Conservation (phyloP, 1,284 basidiomycete species). For the Cryptococcus maquisensis region DNA sequence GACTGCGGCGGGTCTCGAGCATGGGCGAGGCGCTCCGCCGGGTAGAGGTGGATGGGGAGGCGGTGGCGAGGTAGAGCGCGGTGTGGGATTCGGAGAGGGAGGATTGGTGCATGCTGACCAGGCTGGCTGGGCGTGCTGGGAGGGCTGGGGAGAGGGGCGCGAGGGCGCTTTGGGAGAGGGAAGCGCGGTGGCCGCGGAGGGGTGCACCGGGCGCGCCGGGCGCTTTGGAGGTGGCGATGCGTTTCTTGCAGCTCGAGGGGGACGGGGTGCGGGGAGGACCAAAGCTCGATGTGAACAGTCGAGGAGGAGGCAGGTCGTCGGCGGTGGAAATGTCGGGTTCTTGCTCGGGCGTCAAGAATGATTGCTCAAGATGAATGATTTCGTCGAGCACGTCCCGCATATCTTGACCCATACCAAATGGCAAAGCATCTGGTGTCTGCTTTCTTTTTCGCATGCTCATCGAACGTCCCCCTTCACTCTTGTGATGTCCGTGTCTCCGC, state of each 20-base stretch:
- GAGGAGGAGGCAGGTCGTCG: constrained; percentile 4
- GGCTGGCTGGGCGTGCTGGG: constrained; percentile 20
- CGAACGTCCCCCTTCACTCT: constrained; percentile 7
- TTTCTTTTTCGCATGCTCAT: background rate
- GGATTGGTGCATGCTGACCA: constrained; percentile 35
- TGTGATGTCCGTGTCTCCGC: constrained; percentile 7
- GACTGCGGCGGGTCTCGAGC: constrained; percentile 26
- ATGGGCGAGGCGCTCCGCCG: constrained; percentile 36
- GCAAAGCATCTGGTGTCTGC: constrained; percentile 15
- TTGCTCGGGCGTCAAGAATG: constrained; percentile 34
- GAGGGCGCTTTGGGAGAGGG: constrained; percentile 13
- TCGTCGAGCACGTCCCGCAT: constrained; percentile 48
- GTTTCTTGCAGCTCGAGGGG: constrained; percentile 18
- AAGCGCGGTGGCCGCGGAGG: constrained; percentile 21
- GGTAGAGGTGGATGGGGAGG: constrained; percentile 29
- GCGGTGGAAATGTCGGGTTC: constrained; percentile 1
- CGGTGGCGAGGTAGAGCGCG: constrained; percentile 42
- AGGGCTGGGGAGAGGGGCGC: background rate
- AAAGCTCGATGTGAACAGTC: constrained; percentile 28
- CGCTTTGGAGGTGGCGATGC: background rate
- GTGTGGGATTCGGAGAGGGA: constrained; percentile 46
- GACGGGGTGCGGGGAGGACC: constrained; percentile 37
- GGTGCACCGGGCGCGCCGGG: constrained; percentile 27
- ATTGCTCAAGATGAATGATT: constrained; percentile 49
- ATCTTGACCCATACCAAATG: constrained; percentile 39